Evolutionary conservation across 148 eudicot genomes (phyloP), one percentile per base, ranked within the genome.

Genomic region (Pouteria glomerata): DNA sequence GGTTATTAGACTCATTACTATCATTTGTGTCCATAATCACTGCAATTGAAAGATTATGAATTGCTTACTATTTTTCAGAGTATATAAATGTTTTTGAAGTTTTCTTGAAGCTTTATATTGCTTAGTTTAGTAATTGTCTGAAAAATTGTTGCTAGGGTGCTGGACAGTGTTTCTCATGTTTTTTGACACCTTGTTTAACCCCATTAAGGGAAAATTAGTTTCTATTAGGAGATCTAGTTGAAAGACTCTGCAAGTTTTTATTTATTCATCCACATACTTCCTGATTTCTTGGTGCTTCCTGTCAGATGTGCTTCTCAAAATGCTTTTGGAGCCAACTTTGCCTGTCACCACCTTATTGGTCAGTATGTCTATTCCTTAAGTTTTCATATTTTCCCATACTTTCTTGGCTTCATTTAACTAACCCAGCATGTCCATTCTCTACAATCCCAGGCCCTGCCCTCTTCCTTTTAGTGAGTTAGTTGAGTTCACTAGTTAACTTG

Each of bases 261-360:
- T 12, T 26, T 3, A 45, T 34, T 12, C 37, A 6, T 68, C 42
- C 2, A 0, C 13, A 48, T 50, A 8, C 47, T 73, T 79, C 75
- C 81, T 80, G 66, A 73, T 66, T 39, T 69, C 24, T 69, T 63
- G 68, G 37, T 81, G 65, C 35, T 80, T 66, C 80, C 66, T 75
- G 51, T 72, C 89, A 92, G 97, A 89, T 81, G 78, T 79, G 74
- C 93, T 92, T 76, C 84, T 92, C 71, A 88, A 71, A 74, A 82
- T 85, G 87, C 83, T 92, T 77, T 73, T 84, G 86, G 93, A 84
- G 80, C 88, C 86, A 71, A 82, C 66, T 71, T 76, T 88, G 76
- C 92, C 93, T 47, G 73, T 84, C 73, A 66, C 77, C 72, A 74
- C 82, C 31, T 77, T 86, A 52, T 66, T 89, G 93, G 97, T 92